Evolutionary conservation across 768 basidiomycete genomes (phyloP), one percentile per base, ranked within the genome.

Genomic region (Tricholoma bakamatsutake): DNA sequence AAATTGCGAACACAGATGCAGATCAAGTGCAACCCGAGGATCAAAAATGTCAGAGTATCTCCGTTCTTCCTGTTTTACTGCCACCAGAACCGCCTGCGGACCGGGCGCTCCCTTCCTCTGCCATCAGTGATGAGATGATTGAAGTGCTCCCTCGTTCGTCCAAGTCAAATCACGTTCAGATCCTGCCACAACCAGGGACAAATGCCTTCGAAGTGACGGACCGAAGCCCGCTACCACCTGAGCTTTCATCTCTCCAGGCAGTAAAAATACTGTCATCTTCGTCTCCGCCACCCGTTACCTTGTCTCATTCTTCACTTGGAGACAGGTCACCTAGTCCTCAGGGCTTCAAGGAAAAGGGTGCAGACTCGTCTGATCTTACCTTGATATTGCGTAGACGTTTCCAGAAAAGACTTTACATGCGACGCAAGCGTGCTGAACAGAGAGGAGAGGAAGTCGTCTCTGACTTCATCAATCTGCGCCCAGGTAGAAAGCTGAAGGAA

Each of bases 331-430:
- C 43, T 50, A 61, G 59, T 52, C 59, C 59, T 43, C 43, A 49
- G 33, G 39, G 11, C 27, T 54, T 55, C 31, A 51, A 2, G 52
- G 46, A 35, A 52, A 37, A 24, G 39, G 53, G 57, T 4, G n/a
- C 59, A 28, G 65, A 65, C 45, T 47, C 66, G 15, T 58, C 59
- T n/a, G 52, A 53, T 30, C 70, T 79, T 18, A 80, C 76, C 17
- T 82, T 83, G 1, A 62, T 60, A 1, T 73, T 79, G 8, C 82
- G 82, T 6, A 78, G 83, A 33, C 81, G 79, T n/a, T 59, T 80
- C 21, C 70, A 71, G 56, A 88, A 88, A 56, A 76, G 87, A 37
- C 70, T 90, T 5, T 80, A 87, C 59, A 90, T 90, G 88, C 82
- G 88, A 5, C 79, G 80, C 28, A 84, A 81, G 64, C 79, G 88